Evolutionary conservation across 768 basidiomycete species (phyloP).

Genomic region (Boletus sp.): DNA sequence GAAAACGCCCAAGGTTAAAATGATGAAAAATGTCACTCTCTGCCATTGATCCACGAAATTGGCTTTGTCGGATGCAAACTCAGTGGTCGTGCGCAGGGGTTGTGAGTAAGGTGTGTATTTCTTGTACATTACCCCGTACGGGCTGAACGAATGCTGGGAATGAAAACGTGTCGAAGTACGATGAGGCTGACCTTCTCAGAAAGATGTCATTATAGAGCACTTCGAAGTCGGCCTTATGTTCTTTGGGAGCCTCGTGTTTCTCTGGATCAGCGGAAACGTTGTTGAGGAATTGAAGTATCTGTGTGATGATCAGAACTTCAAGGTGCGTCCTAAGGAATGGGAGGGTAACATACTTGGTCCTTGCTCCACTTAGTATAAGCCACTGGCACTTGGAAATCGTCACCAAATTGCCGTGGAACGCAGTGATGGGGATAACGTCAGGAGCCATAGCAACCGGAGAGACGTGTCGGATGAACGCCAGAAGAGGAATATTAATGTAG

Average conservation of each 20-base stretch:
- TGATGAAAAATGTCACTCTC: not conserved
- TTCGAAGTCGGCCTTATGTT: not conserved
- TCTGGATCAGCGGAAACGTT: not conserved
- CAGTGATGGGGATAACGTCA: not conserved
- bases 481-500: not conserved
- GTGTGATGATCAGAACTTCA: not conserved
- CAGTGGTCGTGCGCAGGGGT: not conserved
- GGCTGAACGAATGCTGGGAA: not conserved
- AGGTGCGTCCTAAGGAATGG: not conserved
- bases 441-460: not conserved
- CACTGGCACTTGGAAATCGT: not conserved
- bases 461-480: not conserved
- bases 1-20: not conserved
- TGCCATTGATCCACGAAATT: not conserved
- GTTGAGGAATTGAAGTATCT: not conserved
- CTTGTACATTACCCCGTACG: not conserved
- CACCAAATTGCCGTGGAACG: not conserved
- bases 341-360: not conserved
- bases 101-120: not conserved
- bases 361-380: not conserved
- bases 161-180: not conserved
- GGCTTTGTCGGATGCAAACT: not conserved
- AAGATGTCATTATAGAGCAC: not conserved
- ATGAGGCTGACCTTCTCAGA: not conserved
- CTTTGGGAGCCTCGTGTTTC: not conserved